A percentile compares a stretch with the other conserved stretches of the same genome.
Conservation (phyloP, 805 yeast genomes). For the Candida tibetensis region DNA sequence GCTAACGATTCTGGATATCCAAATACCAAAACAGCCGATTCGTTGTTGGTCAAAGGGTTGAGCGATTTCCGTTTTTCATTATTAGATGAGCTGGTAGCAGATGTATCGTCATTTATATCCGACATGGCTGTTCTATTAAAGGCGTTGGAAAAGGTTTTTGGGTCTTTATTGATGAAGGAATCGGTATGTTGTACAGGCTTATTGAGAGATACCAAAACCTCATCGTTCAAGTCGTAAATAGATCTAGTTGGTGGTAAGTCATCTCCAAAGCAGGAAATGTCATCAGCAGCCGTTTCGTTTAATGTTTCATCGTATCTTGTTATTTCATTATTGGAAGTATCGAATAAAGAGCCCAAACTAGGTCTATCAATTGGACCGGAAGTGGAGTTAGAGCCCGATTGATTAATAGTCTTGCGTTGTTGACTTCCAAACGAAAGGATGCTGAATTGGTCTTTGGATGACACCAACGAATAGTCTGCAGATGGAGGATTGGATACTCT, state of each 20-base stretch:
- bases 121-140: slow-evolving; percentile 34
- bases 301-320: slow-evolving; percentile 28
- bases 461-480: slow-evolving; percentile 6
- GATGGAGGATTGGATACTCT: slow-evolving; percentile 6
- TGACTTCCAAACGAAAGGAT: slow-evolving; percentile 35
- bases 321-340: slow-evolving; percentile 17
- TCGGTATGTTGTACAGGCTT: slow-evolving; percentile 36
- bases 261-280: slow-evolving; percentile 22
- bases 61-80: slow-evolving; percentile 11
- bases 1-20: slow-evolving; percentile 85
- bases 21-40: slow-evolving; percentile 74
- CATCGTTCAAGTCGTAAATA: slow-evolving; percentile 47
- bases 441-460: slow-evolving; percentile 27
- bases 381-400: slow-evolving; percentile 1
- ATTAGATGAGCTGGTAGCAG: slow-evolving; percentile 1
- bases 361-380: background rate
- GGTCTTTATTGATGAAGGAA: slow-evolving; percentile 46
- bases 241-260: slow-evolving; percentile 53
- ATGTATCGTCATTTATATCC: slow-evolving; percentile 3
- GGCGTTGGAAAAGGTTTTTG: slow-evolving; percentile 43
- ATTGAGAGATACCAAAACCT: slow-evolving; percentile 35
- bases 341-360: slow-evolving; percentile 21
- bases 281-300: slow-evolving; percentile 31
- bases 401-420: slow-evolving; percentile 19
- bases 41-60: slow-evolving; percentile 34